Evolutionary conservation across 345 rosid genomes (phyloP).

Genomic region (Microthlaspi erraticum): DNA sequence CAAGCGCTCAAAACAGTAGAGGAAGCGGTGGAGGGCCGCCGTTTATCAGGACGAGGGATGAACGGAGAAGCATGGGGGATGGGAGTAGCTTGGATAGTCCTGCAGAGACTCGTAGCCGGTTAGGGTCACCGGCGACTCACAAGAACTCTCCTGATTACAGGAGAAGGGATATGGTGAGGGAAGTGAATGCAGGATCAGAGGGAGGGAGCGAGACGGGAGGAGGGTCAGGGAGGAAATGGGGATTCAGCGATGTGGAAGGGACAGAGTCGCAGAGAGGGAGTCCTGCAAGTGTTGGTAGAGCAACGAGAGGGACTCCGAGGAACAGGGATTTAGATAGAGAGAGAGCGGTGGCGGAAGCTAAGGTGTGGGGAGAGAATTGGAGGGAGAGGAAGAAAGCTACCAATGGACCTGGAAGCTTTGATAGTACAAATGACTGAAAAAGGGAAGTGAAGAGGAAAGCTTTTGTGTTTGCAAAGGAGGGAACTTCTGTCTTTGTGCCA

Average conservation of each 20-base stretch:
- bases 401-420: conserved; percentile 64
- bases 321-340: conserved; percentile 91
- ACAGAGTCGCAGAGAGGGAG: conserved; percentile 75
- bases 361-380: conserved; percentile 99
- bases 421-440: conserved; percentile 68
- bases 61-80: conserved; percentile 61
- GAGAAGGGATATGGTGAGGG: conserved; percentile 65
- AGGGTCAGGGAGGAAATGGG: conserved; percentile 89
- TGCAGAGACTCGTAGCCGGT: conserved; percentile 56
- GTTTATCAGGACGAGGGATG: conserved; percentile 70
- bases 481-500: conserved; percentile 28
- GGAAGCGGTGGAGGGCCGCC: conserved; percentile 61
- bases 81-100: conserved; percentile 74
- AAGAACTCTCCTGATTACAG: conserved; percentile 91
- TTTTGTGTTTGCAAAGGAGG: conserved; percentile 14
- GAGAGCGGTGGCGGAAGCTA: conserved; percentile 96
- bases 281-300: conserved; percentile 67
- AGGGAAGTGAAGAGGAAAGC: conserved; percentile 43
- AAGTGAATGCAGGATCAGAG: conserved; percentile 58
- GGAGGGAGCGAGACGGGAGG: conserved; percentile 67
- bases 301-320: conserved; percentile 74
- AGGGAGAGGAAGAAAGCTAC: conserved; percentile 83
- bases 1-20: conserved; percentile 64
- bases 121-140: conserved; percentile 74
- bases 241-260: conserved; percentile 61